phyloP scores from a whole-genome alignment of 192 early-diverging fungal genomes.

The Backusella mclennaniae region DNA sequence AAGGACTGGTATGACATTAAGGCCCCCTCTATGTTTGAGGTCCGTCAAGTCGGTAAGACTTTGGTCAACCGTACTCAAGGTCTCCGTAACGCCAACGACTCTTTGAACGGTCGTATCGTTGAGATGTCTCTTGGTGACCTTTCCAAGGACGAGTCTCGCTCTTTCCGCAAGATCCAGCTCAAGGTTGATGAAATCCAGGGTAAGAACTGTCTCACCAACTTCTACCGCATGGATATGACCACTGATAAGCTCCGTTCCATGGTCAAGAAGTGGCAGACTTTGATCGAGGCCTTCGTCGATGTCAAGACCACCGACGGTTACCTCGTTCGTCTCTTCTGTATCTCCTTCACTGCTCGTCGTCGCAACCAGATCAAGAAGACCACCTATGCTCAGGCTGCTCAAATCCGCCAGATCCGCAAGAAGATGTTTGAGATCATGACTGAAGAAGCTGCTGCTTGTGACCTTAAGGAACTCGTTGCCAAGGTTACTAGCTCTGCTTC shows the following conservation, averaged over 20 bases:
- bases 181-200: slow-evolving; percentile 26
- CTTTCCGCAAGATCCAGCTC: slow-evolving; percentile 98
- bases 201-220: too few species aligned
- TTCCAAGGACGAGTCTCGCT: slow-evolving; percentile 87
- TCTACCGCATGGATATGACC: slow-evolving; percentile 93
- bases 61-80: slow-evolving; percentile 99
- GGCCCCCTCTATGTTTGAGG: slow-evolving; percentile 94
- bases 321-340: slow-evolving; percentile 95
- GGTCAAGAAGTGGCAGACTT: slow-evolving; percentile 99
- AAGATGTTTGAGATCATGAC: slow-evolving; percentile 99
- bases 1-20: slow-evolving; percentile 99
- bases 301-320: slow-evolving; percentile 99
- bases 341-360: slow-evolving; percentile 96
- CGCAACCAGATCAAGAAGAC: slow-evolving; percentile 96
- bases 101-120: slow-evolving; percentile 94
- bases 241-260: slow-evolving; percentile 99
- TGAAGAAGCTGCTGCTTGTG: slow-evolving; percentile 77
- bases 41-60: slow-evolving; percentile 96
- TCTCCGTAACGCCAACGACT: slow-evolving; percentile 95
- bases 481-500: slow-evolving; percentile 81
- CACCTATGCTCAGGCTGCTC: slow-evolving; percentile 95
- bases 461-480: slow-evolving; percentile 92
- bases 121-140: slow-evolving; percentile 97
- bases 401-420: slow-evolving; percentile 98
- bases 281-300: slow-evolving; percentile 97